phyloP scores from a whole-genome alignment of 2,329 filamentous ascomycete species.

The Hypoxylon sp. region DNA sequence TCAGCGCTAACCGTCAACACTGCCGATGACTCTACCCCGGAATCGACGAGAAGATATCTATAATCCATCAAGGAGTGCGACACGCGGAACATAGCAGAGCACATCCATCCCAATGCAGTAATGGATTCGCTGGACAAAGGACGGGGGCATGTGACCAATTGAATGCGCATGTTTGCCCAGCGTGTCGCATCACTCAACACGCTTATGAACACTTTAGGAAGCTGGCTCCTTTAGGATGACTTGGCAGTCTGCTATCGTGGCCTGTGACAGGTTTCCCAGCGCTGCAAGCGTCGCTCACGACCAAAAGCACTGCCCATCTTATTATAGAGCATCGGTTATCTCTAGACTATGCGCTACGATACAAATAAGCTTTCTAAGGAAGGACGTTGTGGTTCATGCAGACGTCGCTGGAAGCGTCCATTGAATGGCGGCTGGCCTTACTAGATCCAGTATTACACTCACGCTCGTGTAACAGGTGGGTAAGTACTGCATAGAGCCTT shows the following conservation, averaged over 20 bases:
- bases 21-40: background rate
- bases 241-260: conserved; percentile 40
- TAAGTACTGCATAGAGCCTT: conserved; percentile 19
- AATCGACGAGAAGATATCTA: conserved; percentile 15
- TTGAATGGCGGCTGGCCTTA: conserved; percentile 37
- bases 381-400: conserved; percentile 15
- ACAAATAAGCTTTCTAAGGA: conserved; percentile 10
- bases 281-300: conserved; percentile 18
- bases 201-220: conserved; percentile 42
- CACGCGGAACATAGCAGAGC: conserved; percentile 22
- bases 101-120: conserved; percentile 38
- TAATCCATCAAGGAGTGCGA: conserved; percentile 24
- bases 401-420: conserved; percentile 8
- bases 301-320: conserved; percentile 26
- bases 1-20: conserved; percentile 17
- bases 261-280: conserved; percentile 27
- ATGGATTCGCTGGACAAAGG: conserved; percentile 32
- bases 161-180: conserved; percentile 22
- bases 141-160: conserved; percentile 33
- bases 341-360: conserved; percentile 17
- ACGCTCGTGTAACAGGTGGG: conserved; percentile 14
- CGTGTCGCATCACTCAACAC: conserved; percentile 37
- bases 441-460: conserved; percentile 26
- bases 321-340: conserved; percentile 24
- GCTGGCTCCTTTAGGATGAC: conserved; percentile 39